A percentile compares a stretch with the other conserved stretches of the same genome.
Evolutionary conservation across 192 early-diverging fungal species (phyloP).

Genomic region (Coemansia sp.): DNA sequence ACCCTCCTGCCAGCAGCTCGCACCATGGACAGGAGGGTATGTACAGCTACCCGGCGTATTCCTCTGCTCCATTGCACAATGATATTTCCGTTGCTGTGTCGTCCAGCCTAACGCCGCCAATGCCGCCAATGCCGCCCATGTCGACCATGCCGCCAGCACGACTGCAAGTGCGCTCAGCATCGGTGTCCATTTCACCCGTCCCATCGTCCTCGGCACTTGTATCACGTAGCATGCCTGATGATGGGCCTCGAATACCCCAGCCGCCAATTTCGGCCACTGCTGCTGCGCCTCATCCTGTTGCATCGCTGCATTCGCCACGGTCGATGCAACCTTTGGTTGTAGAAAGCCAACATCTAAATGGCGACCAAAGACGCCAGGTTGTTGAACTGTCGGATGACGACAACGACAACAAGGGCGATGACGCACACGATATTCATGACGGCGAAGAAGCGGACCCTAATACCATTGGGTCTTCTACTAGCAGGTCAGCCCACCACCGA

Average conservation of each 20-base stretch:
- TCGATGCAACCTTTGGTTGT: neutral
- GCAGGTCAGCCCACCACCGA: neutral
- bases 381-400: slow-evolving; percentile 15
- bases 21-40: neutral
- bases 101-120: neutral
- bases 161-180: slow-evolving; percentile 6
- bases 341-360: neutral
- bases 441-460: neutral
- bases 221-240: slow-evolving; percentile 1
- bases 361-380: neutral
- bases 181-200: slow-evolving; percentile 20
- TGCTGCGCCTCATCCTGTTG: neutral
- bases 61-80: neutral
- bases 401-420: slow-evolving; percentile 3
- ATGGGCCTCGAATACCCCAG: neutral
- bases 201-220: slow-evolving; percentile 8
- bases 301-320: neutral
- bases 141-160: neutral
- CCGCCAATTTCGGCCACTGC: neutral
- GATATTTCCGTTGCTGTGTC: neutral
- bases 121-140: neutral
- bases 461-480: neutral
- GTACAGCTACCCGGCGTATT: neutral
- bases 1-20: neutral
- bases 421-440: neutral